A percentile compares a stretch with the other conserved stretches of the same genome.
Conservation (phyloP, 257 asterid species). For the Solanum medicagineum region DNA sequence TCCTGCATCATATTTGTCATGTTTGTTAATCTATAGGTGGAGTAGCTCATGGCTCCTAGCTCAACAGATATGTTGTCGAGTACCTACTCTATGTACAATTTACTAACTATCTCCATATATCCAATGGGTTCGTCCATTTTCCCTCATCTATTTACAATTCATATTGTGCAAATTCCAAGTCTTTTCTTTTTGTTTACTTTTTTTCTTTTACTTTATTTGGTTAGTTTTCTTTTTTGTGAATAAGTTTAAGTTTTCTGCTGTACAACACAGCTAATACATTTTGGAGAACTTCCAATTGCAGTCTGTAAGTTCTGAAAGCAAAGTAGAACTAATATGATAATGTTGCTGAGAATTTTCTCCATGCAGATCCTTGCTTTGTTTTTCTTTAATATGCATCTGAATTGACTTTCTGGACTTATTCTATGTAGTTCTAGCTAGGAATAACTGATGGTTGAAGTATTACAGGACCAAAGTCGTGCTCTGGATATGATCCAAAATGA, state of each 20-base stretch:
- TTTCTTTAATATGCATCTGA: not conserved
- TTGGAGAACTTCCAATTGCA: not conserved
- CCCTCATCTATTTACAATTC: not conserved
- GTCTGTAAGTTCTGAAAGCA: not conserved
- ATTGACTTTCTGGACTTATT: not conserved
- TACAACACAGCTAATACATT: not conserved
- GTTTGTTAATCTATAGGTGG: not conserved
- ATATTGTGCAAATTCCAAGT: not conserved
- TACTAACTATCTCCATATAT: not conserved
- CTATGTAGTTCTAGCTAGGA: not conserved
- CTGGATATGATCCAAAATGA: slow-evolving; percentile 46
- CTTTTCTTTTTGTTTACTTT: not conserved
- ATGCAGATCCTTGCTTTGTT: not conserved
- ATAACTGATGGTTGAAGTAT: not conserved
- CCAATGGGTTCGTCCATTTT: not conserved
- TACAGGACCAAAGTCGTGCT: slow-evolving; percentile 85
- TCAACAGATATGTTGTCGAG: not conserved
- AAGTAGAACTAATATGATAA: not conserved
- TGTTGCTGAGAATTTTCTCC: not conserved
- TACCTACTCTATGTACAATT: not conserved
- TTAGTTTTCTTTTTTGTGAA: not conserved
- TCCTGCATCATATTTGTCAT: not conserved
- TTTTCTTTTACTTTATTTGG: not conserved
- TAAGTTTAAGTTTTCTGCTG: not conserved
- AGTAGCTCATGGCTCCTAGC: not conserved